These are phyloP conservation scores for Ceratocystis papillata DNA, from an alignment of 2,329 filamentous ascomycete species.

Conservation along the genomic window DNA sequence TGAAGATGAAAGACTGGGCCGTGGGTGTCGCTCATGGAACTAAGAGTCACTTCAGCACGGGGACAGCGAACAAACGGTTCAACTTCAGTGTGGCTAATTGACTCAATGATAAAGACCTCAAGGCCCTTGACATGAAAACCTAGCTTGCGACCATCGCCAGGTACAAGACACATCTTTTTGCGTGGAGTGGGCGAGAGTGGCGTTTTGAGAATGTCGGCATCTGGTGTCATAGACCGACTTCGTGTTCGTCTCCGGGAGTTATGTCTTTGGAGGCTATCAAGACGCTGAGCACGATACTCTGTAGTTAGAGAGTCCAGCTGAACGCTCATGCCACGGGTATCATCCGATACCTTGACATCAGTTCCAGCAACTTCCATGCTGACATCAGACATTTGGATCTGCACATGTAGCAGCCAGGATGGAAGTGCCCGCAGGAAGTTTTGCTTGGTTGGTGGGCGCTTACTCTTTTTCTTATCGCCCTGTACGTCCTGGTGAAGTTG, in stretches of 20 bases:
- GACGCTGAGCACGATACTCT: slow-evolving; percentile 75
- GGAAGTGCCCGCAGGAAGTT: slow-evolving; percentile 72
- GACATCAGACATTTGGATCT: slow-evolving; percentile 78
- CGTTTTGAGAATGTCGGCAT: slow-evolving; percentile 48
- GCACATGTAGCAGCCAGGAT: slow-evolving; percentile 71
- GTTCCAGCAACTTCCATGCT: slow-evolving; percentile 83
- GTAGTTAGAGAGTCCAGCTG: slow-evolving; percentile 80
- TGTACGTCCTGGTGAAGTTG: slow-evolving; percentile 65
- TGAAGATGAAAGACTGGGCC: slow-evolving; percentile 83
- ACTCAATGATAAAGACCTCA: slow-evolving; percentile 85
- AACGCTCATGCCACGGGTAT: slow-evolving; percentile 70
- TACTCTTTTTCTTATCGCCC: slow-evolving; percentile 31
- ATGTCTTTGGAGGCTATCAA: slow-evolving; percentile 51
- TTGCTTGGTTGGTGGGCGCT: slow-evolving; percentile 41
- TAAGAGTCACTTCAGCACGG: slow-evolving; percentile 74
- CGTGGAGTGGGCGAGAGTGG: slow-evolving; percentile 30
- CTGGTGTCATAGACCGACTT: slow-evolving; percentile 59
- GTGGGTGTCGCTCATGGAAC: slow-evolving; percentile 73
- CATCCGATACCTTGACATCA: slow-evolving; percentile 70
- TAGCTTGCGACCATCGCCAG: slow-evolving; percentile 67
- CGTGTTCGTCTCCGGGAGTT: slow-evolving; percentile 58
- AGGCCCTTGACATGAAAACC: slow-evolving; percentile 71
- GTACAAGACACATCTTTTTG: slow-evolving; percentile 44
- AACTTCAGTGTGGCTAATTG: slow-evolving; percentile 67
- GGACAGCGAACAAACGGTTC: slow-evolving; percentile 82